Base-by-base conservation (phyloP, 108 stramenopile genomes). In the Cyclotella kingstonii region DNA sequence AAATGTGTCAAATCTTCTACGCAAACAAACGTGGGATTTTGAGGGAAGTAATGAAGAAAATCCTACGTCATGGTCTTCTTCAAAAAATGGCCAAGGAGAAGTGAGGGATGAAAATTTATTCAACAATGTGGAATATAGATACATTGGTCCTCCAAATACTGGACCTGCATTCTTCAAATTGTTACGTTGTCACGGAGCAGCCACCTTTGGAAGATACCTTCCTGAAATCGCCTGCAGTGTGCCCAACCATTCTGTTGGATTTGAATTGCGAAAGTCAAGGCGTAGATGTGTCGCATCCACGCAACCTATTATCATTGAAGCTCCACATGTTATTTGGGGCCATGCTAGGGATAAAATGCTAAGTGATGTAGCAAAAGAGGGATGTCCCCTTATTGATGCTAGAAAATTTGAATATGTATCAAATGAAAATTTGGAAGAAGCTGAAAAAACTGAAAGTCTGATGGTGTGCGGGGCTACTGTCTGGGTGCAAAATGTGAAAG, bases 181-280 rank as follows among this genome's bases (percentile, higher is more conserved):
- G 30, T 54, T 70, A 5, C 75, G 75, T 10, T 36, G 57, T 33
- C 68, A 70, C 34, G 74, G 69, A 5, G 68, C 52, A 5, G 75
- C 70, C 19, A 70, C 63, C 12, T 66, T 71, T 22, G 75, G 75
- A 10, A 54, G 75, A 15, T 70, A 64, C 51, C 54, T 76, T 9
- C 75, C 75, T 28, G 75, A 76, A 56, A 7, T 76, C 42, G 69
- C 75, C 2, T 76, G 75, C 39, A 65, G 63, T 14, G 75, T 76
- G 2, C 75, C 75, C 46, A 62, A 68, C 27, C 63, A 70, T 26
- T 65, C 75, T 2, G 58, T 71, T 21, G 41, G 35, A 8, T 71
- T 76, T 27, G 66, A 76, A 28, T 26, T 71, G 15, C n/a, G 22
- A 26, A 68, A 68, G 25, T 40, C 43, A 7, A 76, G 66, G 35